phyloP scores from a whole-genome alignment of 202 grass and related monocot species.

The Dendrocalamus latiflorus region DNA sequence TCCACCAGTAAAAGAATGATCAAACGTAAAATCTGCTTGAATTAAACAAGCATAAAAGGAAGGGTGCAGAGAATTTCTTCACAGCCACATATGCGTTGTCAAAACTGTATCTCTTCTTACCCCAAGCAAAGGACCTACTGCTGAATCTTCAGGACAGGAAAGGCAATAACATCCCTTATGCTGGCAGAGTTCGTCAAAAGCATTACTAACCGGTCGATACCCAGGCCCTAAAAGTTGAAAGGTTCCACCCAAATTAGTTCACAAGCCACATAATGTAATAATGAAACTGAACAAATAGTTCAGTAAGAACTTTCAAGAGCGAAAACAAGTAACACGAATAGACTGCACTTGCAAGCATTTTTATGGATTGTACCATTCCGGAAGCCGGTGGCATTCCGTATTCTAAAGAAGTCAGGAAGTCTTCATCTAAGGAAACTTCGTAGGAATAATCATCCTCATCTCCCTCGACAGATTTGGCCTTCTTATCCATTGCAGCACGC shows the following conservation, averaged over 20 bases:
- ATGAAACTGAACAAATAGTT: constrained; percentile 6
- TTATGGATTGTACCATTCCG: constrained; percentile 67
- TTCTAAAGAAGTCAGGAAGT: constrained; percentile 86
- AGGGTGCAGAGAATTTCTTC: background rate
- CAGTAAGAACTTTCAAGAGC: background rate
- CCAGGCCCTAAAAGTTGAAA: constrained; percentile 56
- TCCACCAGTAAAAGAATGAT: background rate
- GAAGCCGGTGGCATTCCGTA: constrained; percentile 99
- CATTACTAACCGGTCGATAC: constrained; percentile 92
- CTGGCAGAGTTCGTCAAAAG: constrained; percentile 86
- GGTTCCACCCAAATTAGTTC: background rate
- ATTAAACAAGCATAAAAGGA: background rate
- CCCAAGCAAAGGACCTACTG: constrained; percentile 34
- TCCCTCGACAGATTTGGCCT: constrained; percentile 47
- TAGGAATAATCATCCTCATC: constrained; percentile 53
- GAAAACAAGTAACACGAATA: background rate
- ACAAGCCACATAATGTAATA: background rate
- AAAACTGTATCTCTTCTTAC: background rate
- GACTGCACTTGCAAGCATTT: background rate
- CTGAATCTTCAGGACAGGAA: constrained; percentile 87
- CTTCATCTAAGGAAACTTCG: constrained; percentile 94
- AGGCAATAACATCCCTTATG: constrained; percentile 91
- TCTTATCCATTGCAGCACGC: constrained; percentile 47
- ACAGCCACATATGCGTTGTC: background rate
- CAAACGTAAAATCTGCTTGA: background rate